These are phyloP conservation scores for Mycena amicta DNA, from an alignment of 768 basidiomycete species.

Conservation along the genomic window DNA sequence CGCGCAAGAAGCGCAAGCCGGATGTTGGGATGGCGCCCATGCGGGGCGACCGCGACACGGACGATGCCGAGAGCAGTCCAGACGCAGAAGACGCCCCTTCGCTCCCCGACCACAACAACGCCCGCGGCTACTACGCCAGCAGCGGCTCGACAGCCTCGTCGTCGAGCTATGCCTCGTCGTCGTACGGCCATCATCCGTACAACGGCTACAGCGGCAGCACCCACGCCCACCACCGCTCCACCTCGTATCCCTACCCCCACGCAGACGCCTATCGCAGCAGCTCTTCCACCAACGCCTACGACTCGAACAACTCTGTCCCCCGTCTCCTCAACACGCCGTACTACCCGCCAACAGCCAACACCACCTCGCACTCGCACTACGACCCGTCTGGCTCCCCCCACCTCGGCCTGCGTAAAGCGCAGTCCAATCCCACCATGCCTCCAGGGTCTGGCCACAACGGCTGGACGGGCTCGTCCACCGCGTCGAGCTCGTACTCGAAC, in stretches of 20 bases:
- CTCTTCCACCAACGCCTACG: background rate
- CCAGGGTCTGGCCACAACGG: background rate
- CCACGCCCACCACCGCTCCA: conserved; percentile 1
- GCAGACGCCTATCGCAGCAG: background rate
- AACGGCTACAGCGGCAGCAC: background rate
- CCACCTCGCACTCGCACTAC: background rate
- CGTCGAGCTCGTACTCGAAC: background rate
- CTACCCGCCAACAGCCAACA: conserved; percentile 23
- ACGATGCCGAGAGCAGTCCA: conserved; percentile 18
- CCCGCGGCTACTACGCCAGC: background rate
- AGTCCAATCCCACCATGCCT: background rate
- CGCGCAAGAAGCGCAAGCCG: conserved; percentile 58
- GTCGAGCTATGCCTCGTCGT: background rate
- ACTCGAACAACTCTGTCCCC: background rate
- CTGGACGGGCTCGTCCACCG: background rate
- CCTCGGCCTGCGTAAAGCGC: background rate
- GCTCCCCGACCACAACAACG: conserved; percentile 23
- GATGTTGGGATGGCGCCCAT: conserved; percentile 35
- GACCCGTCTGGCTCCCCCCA: background rate
- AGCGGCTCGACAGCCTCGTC: too few relatives aligned
- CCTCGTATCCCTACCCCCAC: background rate
- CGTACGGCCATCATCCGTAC: conserved; percentile 3
- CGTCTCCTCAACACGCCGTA: conserved; percentile 1
- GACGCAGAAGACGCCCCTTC: conserved; percentile 19
- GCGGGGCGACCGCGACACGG: conserved; percentile 10